A percentile compares a stretch with the other conserved stretches of the same genome.
These are phyloP conservation scores for Xanthoparmelia taractica DNA, from an alignment of 495 filamentous ascomycete species.

Conservation along the genomic window DNA sequence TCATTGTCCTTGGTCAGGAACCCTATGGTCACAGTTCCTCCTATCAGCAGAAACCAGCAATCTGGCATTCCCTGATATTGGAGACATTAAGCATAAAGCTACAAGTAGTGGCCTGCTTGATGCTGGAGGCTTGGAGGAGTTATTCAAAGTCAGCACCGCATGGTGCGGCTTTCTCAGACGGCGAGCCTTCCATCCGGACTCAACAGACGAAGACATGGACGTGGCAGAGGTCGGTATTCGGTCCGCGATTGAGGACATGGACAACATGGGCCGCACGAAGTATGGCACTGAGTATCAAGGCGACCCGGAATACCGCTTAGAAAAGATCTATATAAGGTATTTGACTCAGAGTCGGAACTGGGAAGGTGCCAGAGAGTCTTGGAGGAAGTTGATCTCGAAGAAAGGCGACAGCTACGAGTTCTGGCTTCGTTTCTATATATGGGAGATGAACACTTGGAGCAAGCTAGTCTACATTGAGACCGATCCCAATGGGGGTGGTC, in stretches of 20 bases:
- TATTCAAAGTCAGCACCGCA: slow-evolving; percentile 78
- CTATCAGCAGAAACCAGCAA: slow-evolving; percentile 70
- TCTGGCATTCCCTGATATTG: slow-evolving; percentile 67
- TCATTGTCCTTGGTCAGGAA: slow-evolving; percentile 88
- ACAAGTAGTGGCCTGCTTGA: slow-evolving; percentile 74
- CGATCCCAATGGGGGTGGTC: slow-evolving; percentile 15
- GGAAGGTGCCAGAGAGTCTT: slow-evolving; percentile 60
- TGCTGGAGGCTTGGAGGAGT: slow-evolving; percentile 67
- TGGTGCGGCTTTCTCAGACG: slow-evolving; percentile 92
- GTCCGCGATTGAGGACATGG: slow-evolving; percentile 73
- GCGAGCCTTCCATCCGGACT: slow-evolving; percentile 64
- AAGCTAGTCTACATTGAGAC: slow-evolving; percentile 45
- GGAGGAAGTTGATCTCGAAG: slow-evolving; percentile 59
- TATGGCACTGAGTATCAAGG: slow-evolving; percentile 71
- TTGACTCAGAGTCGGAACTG: slow-evolving; percentile 67
- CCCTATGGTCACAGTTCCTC: slow-evolving; percentile 83
- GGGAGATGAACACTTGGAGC: slow-evolving; percentile 72
- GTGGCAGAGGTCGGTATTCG: slow-evolving; percentile 84
- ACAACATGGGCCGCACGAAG: slow-evolving; percentile 64
- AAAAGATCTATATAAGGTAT: slow-evolving; percentile 86
- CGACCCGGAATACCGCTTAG: slow-evolving; percentile 78
- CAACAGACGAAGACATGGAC: slow-evolving; percentile 82
- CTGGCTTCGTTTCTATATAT: slow-evolving; percentile 84
- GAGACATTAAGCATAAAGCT: slow-evolving; percentile 83
- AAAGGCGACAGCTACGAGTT: slow-evolving; percentile 78